Base-by-base conservation (phyloP, 345 rosid species). In the Aquilaria sinensis region DNA sequence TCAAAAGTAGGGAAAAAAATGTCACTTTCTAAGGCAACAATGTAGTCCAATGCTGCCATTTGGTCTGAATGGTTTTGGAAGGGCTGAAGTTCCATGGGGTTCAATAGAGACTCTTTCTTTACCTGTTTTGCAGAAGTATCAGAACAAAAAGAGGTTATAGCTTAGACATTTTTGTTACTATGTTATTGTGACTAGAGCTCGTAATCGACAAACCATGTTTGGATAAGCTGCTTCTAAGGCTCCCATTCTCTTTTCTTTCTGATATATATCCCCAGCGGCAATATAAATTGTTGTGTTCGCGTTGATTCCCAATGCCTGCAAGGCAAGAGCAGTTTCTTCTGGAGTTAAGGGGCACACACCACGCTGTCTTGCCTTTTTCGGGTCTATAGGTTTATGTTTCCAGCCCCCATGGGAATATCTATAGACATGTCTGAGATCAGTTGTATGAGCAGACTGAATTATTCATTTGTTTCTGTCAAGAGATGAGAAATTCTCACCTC, bases 281-380 rank as follows among this genome's bases (percentile, higher is more conserved):
- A 93, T 82, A 64, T 93, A 90, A 45, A 93, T 78, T 65, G 85
- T 96, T 66, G 84, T 83, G 60, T 81, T 75, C 41, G 61, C 83
- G 72, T 82, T 86, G 73, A 90, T 79, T 43, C 90, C 94, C 50
- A 90, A 51, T 1, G 92, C 97, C 2, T 75, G 80, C 49, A 93
- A 69, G 30, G 81, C 74, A 12, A 90, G 83, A 60, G 86, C 85
- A 31, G 96, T 88, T 78, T 93, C 98, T 70, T 93, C 95, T 0
- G 98, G 98, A n/a, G 96, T 90, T 63, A 93, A 73, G 52, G 98
- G 98, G 75, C 98, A 90, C 53, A 77, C 65, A 31, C 98, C 97
- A 62, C 75, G 89, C 74, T 71, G 80, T 68, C 96, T 89, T 68
- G 80, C 85, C 75, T 69, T 65, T 56, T 80, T 85, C 2, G 92